phyloP scores from a whole-genome alignment of 177 flowering plant species.

The Vitis hybrid region DNA sequence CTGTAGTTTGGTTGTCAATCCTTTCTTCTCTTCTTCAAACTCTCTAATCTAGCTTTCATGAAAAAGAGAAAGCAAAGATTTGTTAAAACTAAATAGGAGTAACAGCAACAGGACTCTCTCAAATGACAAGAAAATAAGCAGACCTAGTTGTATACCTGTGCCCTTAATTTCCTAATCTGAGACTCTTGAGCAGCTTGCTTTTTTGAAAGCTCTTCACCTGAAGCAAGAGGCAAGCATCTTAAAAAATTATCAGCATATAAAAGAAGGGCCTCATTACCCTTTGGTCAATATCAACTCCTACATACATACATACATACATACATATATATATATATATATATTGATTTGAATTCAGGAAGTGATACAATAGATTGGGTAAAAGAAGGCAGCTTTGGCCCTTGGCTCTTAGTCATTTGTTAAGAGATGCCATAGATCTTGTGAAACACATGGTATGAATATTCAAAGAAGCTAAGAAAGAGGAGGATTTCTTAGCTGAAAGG shows the following conservation, averaged over 20 bases:
- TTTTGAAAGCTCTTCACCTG: constrained; percentile 98
- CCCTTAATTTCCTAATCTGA: constrained; percentile 85
- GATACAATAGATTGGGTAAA: too few relatives aligned
- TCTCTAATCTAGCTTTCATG: constrained; percentile 82
- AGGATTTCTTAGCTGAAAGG: too few relatives aligned
- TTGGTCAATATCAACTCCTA: not conserved
- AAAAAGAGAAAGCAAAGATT: constrained; percentile 18
- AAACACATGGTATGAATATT: too few relatives aligned
- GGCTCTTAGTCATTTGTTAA: too few relatives aligned
- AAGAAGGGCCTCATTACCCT: not conserved
- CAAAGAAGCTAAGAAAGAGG: too few relatives aligned
- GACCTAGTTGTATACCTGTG: constrained; percentile 63
- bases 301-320: too few relatives aligned
- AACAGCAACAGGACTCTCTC: constrained; percentile 4
- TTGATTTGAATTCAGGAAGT: too few relatives aligned
- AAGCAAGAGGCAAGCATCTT: constrained; percentile 13
- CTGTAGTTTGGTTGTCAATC: constrained; percentile 85
- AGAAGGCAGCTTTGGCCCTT: too few relatives aligned
- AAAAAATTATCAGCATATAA: not conserved
- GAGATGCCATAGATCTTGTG: too few relatives aligned
- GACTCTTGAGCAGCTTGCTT: constrained; percentile 99
- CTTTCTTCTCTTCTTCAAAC: constrained; percentile 98
- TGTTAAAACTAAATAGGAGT: constrained; percentile 7
- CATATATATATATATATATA: too few relatives aligned
- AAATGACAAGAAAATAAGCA: constrained; percentile 8